Conservation (phyloP, 768 basidiomycete genomes). For the Leccinum pellstonianum region DNA sequence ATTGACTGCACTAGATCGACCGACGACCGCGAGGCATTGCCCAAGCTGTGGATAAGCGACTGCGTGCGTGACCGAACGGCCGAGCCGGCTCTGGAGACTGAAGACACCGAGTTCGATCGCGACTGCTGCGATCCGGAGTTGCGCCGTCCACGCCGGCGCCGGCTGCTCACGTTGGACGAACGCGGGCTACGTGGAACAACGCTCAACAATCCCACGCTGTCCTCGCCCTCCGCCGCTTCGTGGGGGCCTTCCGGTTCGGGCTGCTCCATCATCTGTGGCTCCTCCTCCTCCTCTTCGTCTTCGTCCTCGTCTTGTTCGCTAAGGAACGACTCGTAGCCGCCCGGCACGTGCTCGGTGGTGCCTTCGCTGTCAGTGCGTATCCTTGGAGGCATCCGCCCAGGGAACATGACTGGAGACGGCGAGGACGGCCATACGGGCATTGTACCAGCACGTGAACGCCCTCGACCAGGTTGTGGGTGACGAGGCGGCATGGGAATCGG, state of each 20-base stretch:
- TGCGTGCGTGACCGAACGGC: conserved; percentile 61
- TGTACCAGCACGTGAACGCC: conserved; percentile 39
- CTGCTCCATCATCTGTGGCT: conserved; percentile 39
- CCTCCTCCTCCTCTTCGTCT: conserved; percentile 33
- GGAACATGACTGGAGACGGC: conserved; percentile 36
- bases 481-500: conserved; percentile 52
- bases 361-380: conserved; percentile 30
- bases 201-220: conserved; percentile 56
- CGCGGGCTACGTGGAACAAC: conserved; percentile 51
- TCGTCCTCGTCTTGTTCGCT: conserved; percentile 34
- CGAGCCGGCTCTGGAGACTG: conserved; percentile 47
- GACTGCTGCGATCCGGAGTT: conserved; percentile 38
- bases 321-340: conserved; percentile 32
- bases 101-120: conserved; percentile 30
- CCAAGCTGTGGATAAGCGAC: conserved; percentile 63
- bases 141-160: conserved; percentile 32
- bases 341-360: conserved; percentile 25
- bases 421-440: conserved; percentile 37
- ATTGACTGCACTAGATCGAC: conserved; percentile 53
- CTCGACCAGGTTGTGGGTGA: conserved; percentile 41
- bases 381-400: conserved; percentile 26
- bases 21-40: conserved; percentile 59
- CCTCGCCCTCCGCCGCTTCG: conserved; percentile 63
- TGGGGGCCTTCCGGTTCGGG: conserved; percentile 52
- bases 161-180: conserved; percentile 38